Evolutionary conservation across 1,139 yeast species (phyloP).

Genomic region (Blastobotrys proliferans): DNA sequence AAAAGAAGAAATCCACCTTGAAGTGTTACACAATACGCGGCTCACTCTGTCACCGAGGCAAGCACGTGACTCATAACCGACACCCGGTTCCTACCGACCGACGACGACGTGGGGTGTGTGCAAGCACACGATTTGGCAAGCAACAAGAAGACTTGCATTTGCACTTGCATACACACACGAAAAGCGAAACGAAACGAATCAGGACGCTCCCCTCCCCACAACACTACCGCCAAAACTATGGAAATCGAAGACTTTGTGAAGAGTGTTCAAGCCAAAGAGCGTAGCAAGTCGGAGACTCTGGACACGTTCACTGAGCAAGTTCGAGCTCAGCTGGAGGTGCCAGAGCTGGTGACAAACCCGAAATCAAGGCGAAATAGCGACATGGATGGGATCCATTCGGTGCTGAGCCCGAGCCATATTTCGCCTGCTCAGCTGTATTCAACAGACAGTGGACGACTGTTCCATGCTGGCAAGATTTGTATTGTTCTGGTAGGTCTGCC

Average conservation of each 20-base stretch:
- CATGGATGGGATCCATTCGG: slow-evolving; percentile 33
- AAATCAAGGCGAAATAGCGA: slow-evolving; percentile 24
- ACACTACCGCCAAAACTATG: neutral
- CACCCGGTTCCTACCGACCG: too few relatives aligned
- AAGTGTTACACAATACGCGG: too few relatives aligned
- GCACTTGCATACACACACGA: too few relatives aligned
- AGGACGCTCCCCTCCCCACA: too few relatives aligned
- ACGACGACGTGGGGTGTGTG: too few relatives aligned
- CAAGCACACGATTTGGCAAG: too few relatives aligned
- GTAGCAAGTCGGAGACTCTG: slow-evolving; percentile 1
- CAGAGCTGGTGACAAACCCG: neutral
- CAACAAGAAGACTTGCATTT: too few relatives aligned
- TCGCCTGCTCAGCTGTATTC: slow-evolving; percentile 80
- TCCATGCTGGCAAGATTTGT: slow-evolving; percentile 93
- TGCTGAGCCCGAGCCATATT: slow-evolving; percentile 36
- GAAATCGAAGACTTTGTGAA: slow-evolving; percentile 5
- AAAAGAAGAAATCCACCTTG: too few relatives aligned
- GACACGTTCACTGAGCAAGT: slow-evolving; percentile 5
- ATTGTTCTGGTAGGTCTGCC: slow-evolving; percentile 91
- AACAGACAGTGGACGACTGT: slow-evolving; percentile 83
- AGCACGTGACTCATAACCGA: too few relatives aligned
- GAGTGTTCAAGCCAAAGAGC: neutral
- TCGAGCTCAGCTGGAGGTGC: neutral
- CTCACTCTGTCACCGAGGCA: too few relatives aligned
- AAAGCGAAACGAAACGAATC: too few relatives aligned